Percentiles rank a stretch among this genome's conserved stretches.
phyloP scores from a whole-genome alignment of 495 filamentous ascomycete genomes.

The Oleoguttula mirabilis region DNA sequence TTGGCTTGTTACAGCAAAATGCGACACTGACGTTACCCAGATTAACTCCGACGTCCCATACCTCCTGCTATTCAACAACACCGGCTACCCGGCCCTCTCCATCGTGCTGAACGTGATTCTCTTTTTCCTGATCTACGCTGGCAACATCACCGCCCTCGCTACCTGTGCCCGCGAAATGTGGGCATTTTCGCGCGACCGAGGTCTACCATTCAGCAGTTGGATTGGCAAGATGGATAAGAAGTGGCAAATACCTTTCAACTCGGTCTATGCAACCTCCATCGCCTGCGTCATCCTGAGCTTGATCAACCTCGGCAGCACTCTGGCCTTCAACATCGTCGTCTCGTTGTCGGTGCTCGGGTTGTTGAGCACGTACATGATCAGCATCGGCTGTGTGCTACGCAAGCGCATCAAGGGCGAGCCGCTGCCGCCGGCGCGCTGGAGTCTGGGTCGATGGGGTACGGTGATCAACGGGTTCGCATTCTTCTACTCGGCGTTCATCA shows the following conservation, averaged over 20 bases:
- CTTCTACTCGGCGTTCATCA: conserved; percentile 23
- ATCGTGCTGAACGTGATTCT: conserved; percentile 22
- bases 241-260: conserved; percentile 26
- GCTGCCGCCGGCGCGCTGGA: conserved; percentile 27
- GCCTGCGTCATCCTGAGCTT: conserved; percentile 19
- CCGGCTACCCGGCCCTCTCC: conserved; percentile 19
- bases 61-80: conserved; percentile 23
- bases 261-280: conserved; percentile 22
- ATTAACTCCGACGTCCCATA: conserved; percentile 21
- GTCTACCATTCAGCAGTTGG: conserved; percentile 36
- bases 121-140: conserved; percentile 21
- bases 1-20: background rate
- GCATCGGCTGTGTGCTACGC: conserved; percentile 27
- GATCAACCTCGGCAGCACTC: conserved; percentile 25
- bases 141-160: conserved; percentile 27
- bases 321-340: conserved; percentile 27
- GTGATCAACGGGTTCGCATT: conserved; percentile 29
- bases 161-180: conserved; percentile 28
- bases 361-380: conserved; percentile 28
- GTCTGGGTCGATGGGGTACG: conserved; percentile 25
- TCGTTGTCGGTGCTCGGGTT: conserved; percentile 22
- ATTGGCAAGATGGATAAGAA: conserved; percentile 24
- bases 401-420: conserved; percentile 23
- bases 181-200: conserved; percentile 21
- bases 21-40: background rate